phyloP scores from a whole-genome alignment of 2,329 filamentous ascomycete species.

The Colletotrichum zoysiae region DNA sequence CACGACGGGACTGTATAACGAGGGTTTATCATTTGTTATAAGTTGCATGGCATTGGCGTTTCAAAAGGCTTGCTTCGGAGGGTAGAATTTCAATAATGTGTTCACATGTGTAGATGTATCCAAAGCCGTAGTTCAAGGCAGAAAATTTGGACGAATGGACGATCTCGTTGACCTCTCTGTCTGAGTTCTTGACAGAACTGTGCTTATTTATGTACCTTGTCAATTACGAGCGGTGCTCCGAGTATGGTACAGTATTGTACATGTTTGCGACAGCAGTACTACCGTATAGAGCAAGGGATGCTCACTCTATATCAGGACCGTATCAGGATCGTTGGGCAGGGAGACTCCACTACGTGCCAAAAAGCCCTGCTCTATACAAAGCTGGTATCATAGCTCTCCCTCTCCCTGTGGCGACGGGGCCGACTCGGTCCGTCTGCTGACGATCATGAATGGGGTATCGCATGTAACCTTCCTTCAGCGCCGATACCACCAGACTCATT shows the following conservation, averaged over 20 bases:
- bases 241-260: slow-evolving; percentile 4
- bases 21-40: slow-evolving; percentile 4
- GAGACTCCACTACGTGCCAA: too few relatives aligned
- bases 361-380: not conserved
- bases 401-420: not conserved
- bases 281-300: not conserved
- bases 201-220: too few relatives aligned
- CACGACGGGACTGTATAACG: slow-evolving; percentile 16
- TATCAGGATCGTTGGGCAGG: not conserved
- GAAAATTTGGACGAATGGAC: not conserved
- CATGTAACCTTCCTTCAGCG: not conserved
- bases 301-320: not conserved
- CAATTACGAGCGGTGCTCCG: not conserved
- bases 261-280: not conserved
- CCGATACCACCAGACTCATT: not conserved
- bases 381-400: not conserved
- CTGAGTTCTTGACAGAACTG: not conserved
- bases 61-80: not conserved
- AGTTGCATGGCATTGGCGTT: slow-evolving; percentile 42
- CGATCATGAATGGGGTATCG: not conserved
- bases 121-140: not conserved
- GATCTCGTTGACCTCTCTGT: not conserved
- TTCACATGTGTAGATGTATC: not conserved
- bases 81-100: not conserved
- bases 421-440: not conserved